phyloP scores from a whole-genome alignment of 306 rosid genomes.

The Elaeagnus macrophylla region DNA sequence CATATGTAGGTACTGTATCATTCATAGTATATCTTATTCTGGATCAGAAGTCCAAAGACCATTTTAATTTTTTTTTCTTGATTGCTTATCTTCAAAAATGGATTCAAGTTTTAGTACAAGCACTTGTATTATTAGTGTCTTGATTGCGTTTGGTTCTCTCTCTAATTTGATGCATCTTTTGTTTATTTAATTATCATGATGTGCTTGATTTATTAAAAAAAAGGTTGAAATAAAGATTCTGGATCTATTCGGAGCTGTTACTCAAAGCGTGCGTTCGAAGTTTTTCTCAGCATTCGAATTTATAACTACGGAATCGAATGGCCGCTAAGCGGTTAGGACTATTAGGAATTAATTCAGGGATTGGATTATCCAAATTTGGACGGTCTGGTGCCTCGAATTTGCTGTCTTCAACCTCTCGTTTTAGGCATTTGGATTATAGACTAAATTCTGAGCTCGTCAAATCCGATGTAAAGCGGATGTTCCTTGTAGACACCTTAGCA shows the following conservation, averaged over 20 bases:
- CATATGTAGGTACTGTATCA: too few species aligned
- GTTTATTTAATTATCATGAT: too few species aligned
- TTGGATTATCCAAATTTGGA: slow-evolving; percentile 29
- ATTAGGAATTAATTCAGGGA: slow-evolving; percentile 26
- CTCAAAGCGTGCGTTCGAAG: not conserved
- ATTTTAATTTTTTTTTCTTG: too few species aligned
- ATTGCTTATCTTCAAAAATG: too few species aligned
- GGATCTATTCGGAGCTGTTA: not conserved
- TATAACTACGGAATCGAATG: slow-evolving; percentile 40
- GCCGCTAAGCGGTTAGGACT: slow-evolving; percentile 51
- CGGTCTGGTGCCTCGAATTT: slow-evolving; percentile 31
- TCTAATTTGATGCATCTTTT: too few species aligned
- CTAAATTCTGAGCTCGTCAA: slow-evolving; percentile 45
- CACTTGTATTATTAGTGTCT: too few species aligned
- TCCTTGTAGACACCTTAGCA: slow-evolving; percentile 86
- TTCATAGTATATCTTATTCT: too few species aligned
- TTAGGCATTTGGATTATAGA: slow-evolving; percentile 31
- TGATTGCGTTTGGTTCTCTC: too few species aligned
- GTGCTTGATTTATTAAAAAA: too few species aligned
- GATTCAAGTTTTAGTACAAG: too few species aligned
- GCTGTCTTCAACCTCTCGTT: slow-evolving; percentile 19
- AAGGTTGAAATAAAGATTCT: too few species aligned
- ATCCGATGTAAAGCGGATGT: slow-evolving; percentile 56
- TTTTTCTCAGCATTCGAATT: not conserved
- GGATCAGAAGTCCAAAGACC: too few species aligned